Conservation (phyloP, 306 rosid genomes). For the Vigna trinervia region DNA sequence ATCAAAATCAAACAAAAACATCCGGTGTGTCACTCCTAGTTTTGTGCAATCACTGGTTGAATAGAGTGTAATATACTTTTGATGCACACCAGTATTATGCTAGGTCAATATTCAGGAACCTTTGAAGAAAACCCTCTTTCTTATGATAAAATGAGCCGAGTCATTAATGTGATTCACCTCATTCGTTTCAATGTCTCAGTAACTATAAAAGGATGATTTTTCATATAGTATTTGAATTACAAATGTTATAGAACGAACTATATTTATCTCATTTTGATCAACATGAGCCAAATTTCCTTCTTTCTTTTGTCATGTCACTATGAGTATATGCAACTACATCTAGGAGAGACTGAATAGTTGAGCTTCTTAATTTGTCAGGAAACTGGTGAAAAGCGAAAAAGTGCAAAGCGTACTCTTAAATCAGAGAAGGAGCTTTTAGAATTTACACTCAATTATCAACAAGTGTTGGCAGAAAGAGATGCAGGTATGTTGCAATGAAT, state of each 20-base stretch:
- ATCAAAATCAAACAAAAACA: neutral
- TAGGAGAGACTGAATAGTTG: slow-evolving; percentile 26
- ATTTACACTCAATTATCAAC: slow-evolving; percentile 88
- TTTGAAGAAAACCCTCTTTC: neutral
- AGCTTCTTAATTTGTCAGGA: slow-evolving; percentile 60
- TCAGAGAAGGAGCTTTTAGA: slow-evolving; percentile 92
- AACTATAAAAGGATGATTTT: neutral
- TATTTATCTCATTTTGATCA: slow-evolving; percentile 28
- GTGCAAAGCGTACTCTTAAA: slow-evolving; percentile 74
- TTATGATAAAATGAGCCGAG: neutral
- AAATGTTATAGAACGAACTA: slow-evolving; percentile 11
- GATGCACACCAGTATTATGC: neutral
- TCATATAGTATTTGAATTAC: neutral
- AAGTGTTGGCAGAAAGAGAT: slow-evolving; percentile 91
- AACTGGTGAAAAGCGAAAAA: slow-evolving; percentile 78
- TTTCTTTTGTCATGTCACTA: slow-evolving; percentile 22
- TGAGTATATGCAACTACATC: slow-evolving; percentile 15
- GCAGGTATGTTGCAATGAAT: slow-evolving; percentile 62
- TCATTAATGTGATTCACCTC: slow-evolving; percentile 27
- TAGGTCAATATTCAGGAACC: slow-evolving; percentile 15
- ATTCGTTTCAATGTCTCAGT: slow-evolving; percentile 4
- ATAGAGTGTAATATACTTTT: slow-evolving; percentile 18
- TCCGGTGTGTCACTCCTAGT: neutral
- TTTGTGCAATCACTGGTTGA: slow-evolving; percentile 10
- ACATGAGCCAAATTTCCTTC: neutral